These are phyloP conservation scores for Eutrema salsugineum DNA, from an alignment of 441 rosid species.

Conservation along the genomic window DNA sequence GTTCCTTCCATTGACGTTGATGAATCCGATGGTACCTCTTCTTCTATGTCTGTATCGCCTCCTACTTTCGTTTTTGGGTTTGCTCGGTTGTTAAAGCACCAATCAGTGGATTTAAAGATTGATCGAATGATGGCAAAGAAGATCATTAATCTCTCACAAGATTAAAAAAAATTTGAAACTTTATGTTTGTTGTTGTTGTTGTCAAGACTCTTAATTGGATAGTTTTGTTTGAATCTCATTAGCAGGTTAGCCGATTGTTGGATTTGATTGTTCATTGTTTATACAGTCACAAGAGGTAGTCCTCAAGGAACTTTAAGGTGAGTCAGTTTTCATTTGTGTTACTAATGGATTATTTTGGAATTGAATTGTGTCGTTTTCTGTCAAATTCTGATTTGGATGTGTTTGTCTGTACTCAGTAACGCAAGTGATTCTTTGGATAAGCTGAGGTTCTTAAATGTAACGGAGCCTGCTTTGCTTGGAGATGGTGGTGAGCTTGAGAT, in stretches of 20 bases:
- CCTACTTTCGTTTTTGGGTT: too few relatives aligned
- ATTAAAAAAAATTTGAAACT: too few relatives aligned
- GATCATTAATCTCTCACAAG: too few relatives aligned
- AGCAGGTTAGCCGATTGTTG: slow-evolving; percentile 89
- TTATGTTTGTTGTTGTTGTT: too few relatives aligned
- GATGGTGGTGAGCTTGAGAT: slow-evolving; percentile 91
- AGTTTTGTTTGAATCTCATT: too few relatives aligned
- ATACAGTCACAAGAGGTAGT: slow-evolving; percentile 98
- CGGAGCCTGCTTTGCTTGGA: slow-evolving; percentile 89
- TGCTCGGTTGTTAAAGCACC: too few relatives aligned
- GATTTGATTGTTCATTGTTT: slow-evolving; percentile 97
- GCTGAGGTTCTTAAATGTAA: slow-evolving; percentile 90
- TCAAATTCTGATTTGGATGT: not conserved
- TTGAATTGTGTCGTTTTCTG: not conserved
- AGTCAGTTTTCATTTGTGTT: not conserved
- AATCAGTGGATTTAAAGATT: too few relatives aligned
- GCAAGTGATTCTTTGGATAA: slow-evolving; percentile 99
- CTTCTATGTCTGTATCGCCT: not conserved
- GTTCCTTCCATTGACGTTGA: slow-evolving; percentile 94
- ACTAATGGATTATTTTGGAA: not conserved
- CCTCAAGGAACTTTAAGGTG: slow-evolving; percentile 91
- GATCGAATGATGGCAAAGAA: too few relatives aligned
- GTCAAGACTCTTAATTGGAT: too few relatives aligned
- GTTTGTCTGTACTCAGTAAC: slow-evolving; percentile 51
- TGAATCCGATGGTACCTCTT: slow-evolving; percentile 63